These are phyloP conservation scores for Monosporascus sp. DNA, from an alignment of 2,329 filamentous ascomycete species.

Conservation along the genomic window DNA sequence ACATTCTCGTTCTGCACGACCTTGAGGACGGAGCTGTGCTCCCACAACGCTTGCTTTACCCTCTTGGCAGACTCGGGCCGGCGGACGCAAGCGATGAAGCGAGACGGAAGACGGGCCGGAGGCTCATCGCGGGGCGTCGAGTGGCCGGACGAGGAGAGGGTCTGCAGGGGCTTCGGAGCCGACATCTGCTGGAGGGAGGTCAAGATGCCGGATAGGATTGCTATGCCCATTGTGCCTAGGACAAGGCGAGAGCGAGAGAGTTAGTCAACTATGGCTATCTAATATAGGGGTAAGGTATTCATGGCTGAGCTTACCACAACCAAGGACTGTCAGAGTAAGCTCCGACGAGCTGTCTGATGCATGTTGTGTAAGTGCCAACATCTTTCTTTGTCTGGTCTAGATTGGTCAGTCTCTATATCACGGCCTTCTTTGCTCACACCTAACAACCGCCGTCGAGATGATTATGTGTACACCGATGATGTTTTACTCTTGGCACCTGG, in stretches of 20 bases:
- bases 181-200: slow-evolving; percentile 57
- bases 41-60: slow-evolving; percentile 60
- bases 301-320: slow-evolving; percentile 60
- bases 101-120: slow-evolving; percentile 58
- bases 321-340: slow-evolving; percentile 73
- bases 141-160: slow-evolving; percentile 33
- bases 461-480: too few species aligned
- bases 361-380: slow-evolving; percentile 27
- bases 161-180: slow-evolving; percentile 40
- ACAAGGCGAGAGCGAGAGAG: slow-evolving; percentile 2
- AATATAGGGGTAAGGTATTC: not conserved
- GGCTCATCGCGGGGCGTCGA: slow-evolving; percentile 42
- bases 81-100: slow-evolving; percentile 77
- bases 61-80: slow-evolving; percentile 63
- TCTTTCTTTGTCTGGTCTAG: slow-evolving; percentile 8
- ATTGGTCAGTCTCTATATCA: not conserved
- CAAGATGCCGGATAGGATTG: slow-evolving; percentile 76
- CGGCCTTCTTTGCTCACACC: not conserved
- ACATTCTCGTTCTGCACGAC: slow-evolving; percentile 71
- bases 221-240: slow-evolving; percentile 76
- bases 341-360: slow-evolving; percentile 34
- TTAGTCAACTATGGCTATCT: not conserved
- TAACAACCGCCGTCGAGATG: too few species aligned
- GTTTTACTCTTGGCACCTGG: too few species aligned
- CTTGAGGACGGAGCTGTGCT: slow-evolving; percentile 57